These are phyloP conservation scores for Cyclotella cryptica DNA, from an alignment of 108 stramenopile genomes.

Conservation along the genomic window DNA sequence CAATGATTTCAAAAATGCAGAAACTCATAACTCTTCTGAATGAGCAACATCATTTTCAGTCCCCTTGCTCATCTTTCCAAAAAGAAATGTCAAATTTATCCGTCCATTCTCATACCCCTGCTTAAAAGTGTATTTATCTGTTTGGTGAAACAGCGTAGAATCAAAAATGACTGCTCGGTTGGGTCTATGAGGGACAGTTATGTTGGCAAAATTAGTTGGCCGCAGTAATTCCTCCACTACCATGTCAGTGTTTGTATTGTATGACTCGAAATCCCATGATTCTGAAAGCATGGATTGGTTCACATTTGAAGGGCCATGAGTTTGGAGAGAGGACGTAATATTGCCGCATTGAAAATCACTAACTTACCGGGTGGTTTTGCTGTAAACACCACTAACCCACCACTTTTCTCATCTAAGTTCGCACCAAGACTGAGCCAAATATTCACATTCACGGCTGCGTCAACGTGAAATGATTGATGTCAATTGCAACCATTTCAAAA, in stretches of 20 bases:
- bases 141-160: conserved; percentile 83
- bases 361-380: conserved; percentile 65
- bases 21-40: background rate
- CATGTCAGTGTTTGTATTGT: conserved; percentile 65
- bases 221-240: conserved; percentile 58
- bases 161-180: conserved; percentile 90
- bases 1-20: no score
- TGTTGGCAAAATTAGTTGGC: conserved; percentile 71
- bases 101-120: conserved; percentile 78
- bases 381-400: conserved; percentile 79
- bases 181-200: conserved; percentile 72
- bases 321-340: background rate
- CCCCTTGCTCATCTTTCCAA: conserved; percentile 64
- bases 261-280: conserved; percentile 67
- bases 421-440: conserved; percentile 82
- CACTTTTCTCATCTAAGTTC: conserved; percentile 68
- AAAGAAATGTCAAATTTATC: conserved; percentile 83
- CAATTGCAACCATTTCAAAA: background rate
- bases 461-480: background rate
- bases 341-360: background rate
- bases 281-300: background rate
- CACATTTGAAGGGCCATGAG: background rate
- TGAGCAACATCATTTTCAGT: background rate
- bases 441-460: conserved; percentile 76
- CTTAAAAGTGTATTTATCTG: conserved; percentile 68